Evolutionary conservation across 805 yeast genomes (phyloP), one percentile per base, ranked within the genome.

Genomic region (Kregervanrija fluxuum): DNA sequence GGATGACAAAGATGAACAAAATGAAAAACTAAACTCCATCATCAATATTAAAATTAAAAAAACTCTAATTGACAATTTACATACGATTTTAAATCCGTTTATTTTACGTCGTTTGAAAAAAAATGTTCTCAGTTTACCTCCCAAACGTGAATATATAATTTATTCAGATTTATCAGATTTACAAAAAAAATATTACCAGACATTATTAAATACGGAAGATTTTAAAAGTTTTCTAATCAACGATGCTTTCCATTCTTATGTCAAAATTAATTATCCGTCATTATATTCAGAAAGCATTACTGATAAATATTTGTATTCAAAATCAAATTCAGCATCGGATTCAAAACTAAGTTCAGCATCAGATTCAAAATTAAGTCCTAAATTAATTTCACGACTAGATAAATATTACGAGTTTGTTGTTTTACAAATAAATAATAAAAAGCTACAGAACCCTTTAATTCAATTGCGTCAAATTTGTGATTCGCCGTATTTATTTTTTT

Each of bases 51-150:
- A 76, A 52, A 69, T 76, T 53, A 74, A 83, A 59, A 73, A 72
- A 51, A 75, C 77, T 42, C 66, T 91, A 44, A 78, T 91, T 22
- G 71, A 79, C 15, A 89, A 85, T 55, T 67, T 91, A 48, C 99
- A 91, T 60, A 80, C 93, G 0, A 89, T 93, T 43, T 67, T 91
- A 50, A 81, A 88, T 54, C 99, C 99, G 0, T 91, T 93, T 54
- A 62, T 91, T 17, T 69, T 91, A 38, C 72, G 99, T 55, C 71
- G 99, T 46, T 66, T 91, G 60, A 91, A 91, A 59, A 75, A 71
- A 43, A 82, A 79, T 45, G 96, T 86, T 1, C 68, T 85, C 13
- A 71, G 70, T 30, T 67, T 93, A 44, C 98, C 97, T 1, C 85
- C 91, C 1, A 93, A 93, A 62, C 79, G 93, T 49, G 99, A 91